A percentile compares a stretch with the other conserved stretches of the same genome.
phyloP scores from a whole-genome alignment of 176 grass and related monocot genomes.

The Eragrostis nindensis region DNA sequence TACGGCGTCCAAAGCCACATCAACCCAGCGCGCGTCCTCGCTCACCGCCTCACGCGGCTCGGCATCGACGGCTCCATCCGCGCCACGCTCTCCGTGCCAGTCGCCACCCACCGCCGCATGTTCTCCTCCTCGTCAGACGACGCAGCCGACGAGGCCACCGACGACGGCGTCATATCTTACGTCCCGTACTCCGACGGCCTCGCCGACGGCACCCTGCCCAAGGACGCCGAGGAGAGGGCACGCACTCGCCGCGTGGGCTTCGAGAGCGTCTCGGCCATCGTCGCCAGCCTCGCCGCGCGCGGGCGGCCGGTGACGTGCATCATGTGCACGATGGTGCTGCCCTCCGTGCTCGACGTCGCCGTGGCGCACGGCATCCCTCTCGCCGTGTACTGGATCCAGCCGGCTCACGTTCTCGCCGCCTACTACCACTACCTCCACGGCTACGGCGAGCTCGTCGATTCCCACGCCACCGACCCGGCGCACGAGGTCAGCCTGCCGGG shows the following conservation, averaged over 20 bases:
- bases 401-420: slow-evolving; percentile 39
- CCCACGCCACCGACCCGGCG: neutral
- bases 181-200: slow-evolving; percentile 37
- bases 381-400: slow-evolving; percentile 63
- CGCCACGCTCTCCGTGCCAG: slow-evolving; percentile 39
- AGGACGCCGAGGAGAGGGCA: neutral
- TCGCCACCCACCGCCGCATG: slow-evolving; percentile 31
- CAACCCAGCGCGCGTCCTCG: slow-evolving; percentile 40
- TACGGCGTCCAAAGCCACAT: slow-evolving; percentile 46
- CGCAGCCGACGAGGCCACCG: slow-evolving; percentile 37
- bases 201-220: neutral
- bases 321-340: slow-evolving; percentile 26
- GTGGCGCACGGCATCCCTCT: slow-evolving; percentile 24
- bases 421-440: slow-evolving; percentile 68
- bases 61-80: neutral
- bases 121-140: slow-evolving; percentile 6
- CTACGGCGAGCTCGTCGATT: slow-evolving; percentile 17
- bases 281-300: slow-evolving; percentile 25
- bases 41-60: slow-evolving; percentile 23
- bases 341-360: slow-evolving; percentile 34
- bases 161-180: slow-evolving; percentile 51
- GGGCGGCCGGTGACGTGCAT: slow-evolving; percentile 54
- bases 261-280: slow-evolving; percentile 4
- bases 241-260: slow-evolving; percentile 7
- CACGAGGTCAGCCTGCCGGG: slow-evolving; percentile 42